phyloP scores from a whole-genome alignment of 441 rosid genomes.

The Theobroma grandiflorum region DNA sequence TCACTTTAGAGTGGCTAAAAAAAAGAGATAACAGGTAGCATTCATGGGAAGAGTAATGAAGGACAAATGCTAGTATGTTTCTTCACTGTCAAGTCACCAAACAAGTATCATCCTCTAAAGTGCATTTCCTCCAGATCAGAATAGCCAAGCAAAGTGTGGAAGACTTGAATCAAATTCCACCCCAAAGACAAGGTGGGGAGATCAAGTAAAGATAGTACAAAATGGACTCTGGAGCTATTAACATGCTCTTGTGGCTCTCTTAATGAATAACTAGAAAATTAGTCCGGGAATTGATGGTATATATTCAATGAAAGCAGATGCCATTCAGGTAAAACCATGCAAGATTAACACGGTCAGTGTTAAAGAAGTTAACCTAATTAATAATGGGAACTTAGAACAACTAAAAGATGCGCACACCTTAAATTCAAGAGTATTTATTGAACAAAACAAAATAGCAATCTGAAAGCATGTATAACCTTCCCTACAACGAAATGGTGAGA shows the following conservation, averaged over 20 bases:
- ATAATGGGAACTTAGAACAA: neutral
- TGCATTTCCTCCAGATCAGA: neutral
- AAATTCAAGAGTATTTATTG: neutral
- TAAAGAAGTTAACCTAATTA: constrained; percentile 6
- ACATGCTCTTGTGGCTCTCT: neutral
- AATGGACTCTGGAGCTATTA: neutral
- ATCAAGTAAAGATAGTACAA: neutral
- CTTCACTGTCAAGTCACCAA: neutral
- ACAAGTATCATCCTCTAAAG: neutral
- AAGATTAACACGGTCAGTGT: neutral
- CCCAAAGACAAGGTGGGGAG: neutral
- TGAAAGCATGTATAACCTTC: constrained; percentile 1
- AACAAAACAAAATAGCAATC: neutral
- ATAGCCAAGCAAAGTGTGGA: neutral
- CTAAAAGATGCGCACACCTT: neutral
- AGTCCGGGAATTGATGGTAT: neutral
- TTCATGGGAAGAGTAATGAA: neutral
- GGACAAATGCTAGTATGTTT: constrained; percentile 2
- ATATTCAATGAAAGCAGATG: neutral
- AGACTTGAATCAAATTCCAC: neutral
- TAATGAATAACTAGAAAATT: neutral
- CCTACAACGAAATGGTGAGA: neutral
- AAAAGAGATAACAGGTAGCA: neutral
- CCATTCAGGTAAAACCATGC: neutral
- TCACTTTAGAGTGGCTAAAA: neutral